Evolutionary conservation across 2,329 filamentous ascomycete species (phyloP).

Genomic region (Colletotrichum incanum): DNA sequence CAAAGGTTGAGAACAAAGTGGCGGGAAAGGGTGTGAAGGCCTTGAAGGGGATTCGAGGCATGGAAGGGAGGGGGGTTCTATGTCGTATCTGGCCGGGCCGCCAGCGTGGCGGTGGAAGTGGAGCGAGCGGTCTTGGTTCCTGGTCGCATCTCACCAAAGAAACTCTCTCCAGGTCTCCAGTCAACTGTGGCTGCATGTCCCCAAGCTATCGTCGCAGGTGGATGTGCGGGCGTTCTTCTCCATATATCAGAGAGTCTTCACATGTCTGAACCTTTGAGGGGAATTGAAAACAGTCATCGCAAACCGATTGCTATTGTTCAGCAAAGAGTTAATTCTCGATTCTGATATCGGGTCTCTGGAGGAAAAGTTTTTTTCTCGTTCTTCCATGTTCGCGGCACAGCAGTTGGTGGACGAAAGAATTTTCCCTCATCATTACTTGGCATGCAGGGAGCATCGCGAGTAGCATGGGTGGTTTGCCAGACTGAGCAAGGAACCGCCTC

Average conservation of each 20-base stretch:
- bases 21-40: slow-evolving; percentile 29
- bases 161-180: slow-evolving; percentile 8
- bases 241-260: slow-evolving; percentile 11
- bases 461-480: slow-evolving; percentile 16
- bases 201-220: slow-evolving; percentile 4
- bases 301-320: not conserved
- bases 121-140: slow-evolving; percentile 14
- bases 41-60: slow-evolving; percentile 6
- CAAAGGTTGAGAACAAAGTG: slow-evolving; percentile 20
- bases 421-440: slow-evolving; percentile 32
- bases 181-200: slow-evolving; percentile 15
- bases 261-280: not conserved
- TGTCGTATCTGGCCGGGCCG: slow-evolving; percentile 33
- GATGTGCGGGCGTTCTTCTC: slow-evolving; percentile 3
- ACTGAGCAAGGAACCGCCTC: slow-evolving; percentile 19
- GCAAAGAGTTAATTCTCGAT: not conserved
- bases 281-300: not conserved
- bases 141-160: slow-evolving; percentile 26
- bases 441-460: slow-evolving; percentile 35
- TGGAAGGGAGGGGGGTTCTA: not conserved
- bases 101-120: slow-evolving; percentile 31
- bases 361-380: not conserved
- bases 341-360: not conserved
- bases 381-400: not conserved
- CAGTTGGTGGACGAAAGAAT: slow-evolving; percentile 3